Base-by-base conservation (phyloP, 768 basidiomycete species). In the Holtermanniella nyarrowii region DNA sequence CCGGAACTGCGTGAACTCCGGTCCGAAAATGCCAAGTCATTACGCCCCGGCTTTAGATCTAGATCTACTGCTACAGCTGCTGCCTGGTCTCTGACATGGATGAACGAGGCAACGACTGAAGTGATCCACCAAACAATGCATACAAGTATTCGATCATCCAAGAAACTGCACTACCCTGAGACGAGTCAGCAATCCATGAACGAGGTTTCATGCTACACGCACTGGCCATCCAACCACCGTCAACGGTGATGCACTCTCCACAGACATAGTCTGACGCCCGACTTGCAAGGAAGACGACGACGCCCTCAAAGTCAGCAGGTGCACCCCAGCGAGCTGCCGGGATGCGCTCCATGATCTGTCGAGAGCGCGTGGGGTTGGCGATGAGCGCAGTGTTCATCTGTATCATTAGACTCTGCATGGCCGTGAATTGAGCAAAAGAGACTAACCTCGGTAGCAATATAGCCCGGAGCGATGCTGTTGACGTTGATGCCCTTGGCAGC, bases 381-480 rank as follows among this genome's bases (percentile, higher is more conserved):
- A 83, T 76, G 46, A 84, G 74, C 52, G 77, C 77, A 62, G 79
- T 77, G 71, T 83, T 84, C 81, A 82, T 83, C 69, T 63, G 21
- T 26, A 11, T 14, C 31, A 26, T 42, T 40, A 52, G 50, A 27
- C 20, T 12, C 18, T 2, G 10, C 50, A 23, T 16, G n/a, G 40
- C 37, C 13, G 52, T 45, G 44, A 48, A 48, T 22, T 25, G 11
- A 45, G 20, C 46, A 40, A 16, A 46, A 52, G 26, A 74, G 73
- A 71, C 72, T 86, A 85, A 89, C 89, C 60, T 93, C 89, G 27
- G 88, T 93, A 23, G 79, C 78, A 62, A 91, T 83, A 71, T 89
- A 90, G 26, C 88, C 88, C 25, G 88, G 88, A 58, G 82, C 83
- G 58, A 93, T 85, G 21, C 79, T 84, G 66, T 91, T 90, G 16